Percentiles rank a stretch among this genome's conserved stretches.
These are phyloP conservation scores for Lecanosticta acicola DNA, from an alignment of 2,329 filamentous ascomycete genomes.

Conservation along the genomic window DNA sequence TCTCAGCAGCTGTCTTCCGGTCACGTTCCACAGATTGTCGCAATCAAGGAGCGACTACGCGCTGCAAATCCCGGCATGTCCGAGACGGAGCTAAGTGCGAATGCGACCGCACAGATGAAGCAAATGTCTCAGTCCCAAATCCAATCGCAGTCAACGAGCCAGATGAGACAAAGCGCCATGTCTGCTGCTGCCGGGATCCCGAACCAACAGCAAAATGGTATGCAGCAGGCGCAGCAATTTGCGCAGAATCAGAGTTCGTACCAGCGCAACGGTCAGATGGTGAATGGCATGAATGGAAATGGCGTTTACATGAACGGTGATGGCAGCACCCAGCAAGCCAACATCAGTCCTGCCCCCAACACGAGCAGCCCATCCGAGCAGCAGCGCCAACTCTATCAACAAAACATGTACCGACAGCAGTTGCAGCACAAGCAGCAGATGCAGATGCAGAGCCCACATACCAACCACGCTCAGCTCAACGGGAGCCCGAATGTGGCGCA, in stretches of 20 bases:
- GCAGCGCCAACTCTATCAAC: constrained; percentile 25
- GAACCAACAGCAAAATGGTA: constrained; percentile 8
- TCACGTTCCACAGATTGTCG: constrained; percentile 51
- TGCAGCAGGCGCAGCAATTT: constrained; percentile 21
- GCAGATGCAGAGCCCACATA: constrained; percentile 25
- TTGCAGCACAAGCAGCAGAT: constrained; percentile 28
- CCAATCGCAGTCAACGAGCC: constrained; percentile 23
- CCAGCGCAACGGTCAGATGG: constrained; percentile 20
- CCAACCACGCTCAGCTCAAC: constrained; percentile 21
- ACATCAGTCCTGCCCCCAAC: constrained; percentile 16
- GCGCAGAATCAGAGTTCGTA: constrained; percentile 25
- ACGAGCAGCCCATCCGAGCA: constrained; percentile 11
- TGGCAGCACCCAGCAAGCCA: constrained; percentile 12
- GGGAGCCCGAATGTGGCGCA: constrained; percentile 28
- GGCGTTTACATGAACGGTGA: constrained; percentile 10
- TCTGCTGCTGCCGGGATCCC: constrained; percentile 34
- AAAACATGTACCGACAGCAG: constrained; percentile 27
- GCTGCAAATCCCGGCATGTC: constrained; percentile 47
- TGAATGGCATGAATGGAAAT: constrained; percentile 14
- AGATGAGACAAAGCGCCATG: constrained; percentile 34
- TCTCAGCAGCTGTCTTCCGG: constrained; percentile 47
- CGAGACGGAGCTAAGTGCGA: constrained; percentile 49
- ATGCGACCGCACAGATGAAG: constrained; percentile 48
- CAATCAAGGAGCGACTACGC: constrained; percentile 49
- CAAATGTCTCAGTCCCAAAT: constrained; percentile 28